Evolutionary conservation across 176 grass and related monocot species (phyloP), one percentile per base, ranked within the genome.

Genomic region (Ananas comosus): DNA sequence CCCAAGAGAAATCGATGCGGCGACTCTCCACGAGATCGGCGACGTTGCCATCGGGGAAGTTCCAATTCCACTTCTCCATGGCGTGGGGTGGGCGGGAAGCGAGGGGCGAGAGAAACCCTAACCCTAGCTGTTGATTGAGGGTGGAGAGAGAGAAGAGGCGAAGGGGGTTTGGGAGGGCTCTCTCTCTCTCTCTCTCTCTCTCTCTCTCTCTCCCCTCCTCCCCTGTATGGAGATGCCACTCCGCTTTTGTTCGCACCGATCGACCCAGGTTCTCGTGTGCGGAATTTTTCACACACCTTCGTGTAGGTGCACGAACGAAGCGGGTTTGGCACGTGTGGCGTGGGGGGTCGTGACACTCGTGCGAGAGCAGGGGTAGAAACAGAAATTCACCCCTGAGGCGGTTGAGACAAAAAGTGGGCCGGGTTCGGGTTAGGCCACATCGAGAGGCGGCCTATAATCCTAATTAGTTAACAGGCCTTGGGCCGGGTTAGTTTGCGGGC

Each of bases 21-120:
- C 87, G 82, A 59, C 84, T 74, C 50, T 93, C 82, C 48, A 93
- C 72, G 14, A 88, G 80, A 80, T 88, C 72, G 74, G 84, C 67
- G 61, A 88, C 33, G 82, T 67, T 76, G 51, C 84, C 94, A 66
- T 99, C 85, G 19, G 75, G 25, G 80, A 84, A 93, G 23, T 74
- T 72, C 89, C 89, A 99, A 49, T 68, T 66, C 66, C 70, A 69
- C 71, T 84, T 76, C 80, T 86, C 87, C 76, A 78, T 64, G 18
- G 29, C 54, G n/a, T 6, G 54, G 54, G 9, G 21, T 6, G 54
- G 54, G 9, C 10, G 16, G 0, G 17, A 61, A 19, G 21, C 17
- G 56, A 7, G 56, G 10, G 56, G 21, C 21, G 56, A 61, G 67
- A 81, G 67, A 64, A 72, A 47, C 28, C 23, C 12, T 14, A 80